Percentiles rank a stretch among this genome's conserved stretches.
These are phyloP conservation scores for Hypomontagnella monticulosa DNA, from an alignment of 495 filamentous ascomycete genomes.

Conservation along the genomic window DNA sequence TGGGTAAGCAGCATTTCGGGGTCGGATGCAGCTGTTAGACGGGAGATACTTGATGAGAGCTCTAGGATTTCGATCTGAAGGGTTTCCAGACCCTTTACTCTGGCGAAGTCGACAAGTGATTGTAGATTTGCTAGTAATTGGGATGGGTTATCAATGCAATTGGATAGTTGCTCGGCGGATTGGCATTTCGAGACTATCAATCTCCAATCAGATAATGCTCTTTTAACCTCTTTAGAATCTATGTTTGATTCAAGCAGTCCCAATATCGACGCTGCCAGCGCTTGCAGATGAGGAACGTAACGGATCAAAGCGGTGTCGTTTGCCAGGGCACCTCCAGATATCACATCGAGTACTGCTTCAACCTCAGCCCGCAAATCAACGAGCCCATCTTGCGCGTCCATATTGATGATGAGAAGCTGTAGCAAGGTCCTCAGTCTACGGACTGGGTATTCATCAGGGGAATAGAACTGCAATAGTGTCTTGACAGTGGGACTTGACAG, in stretches of 20 bases:
- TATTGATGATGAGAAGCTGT: constrained; percentile 47
- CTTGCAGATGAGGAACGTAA: constrained; percentile 67
- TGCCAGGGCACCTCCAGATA: constrained; percentile 48
- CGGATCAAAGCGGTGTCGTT: constrained; percentile 64
- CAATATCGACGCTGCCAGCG: constrained; percentile 61
- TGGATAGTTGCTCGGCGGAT: constrained; percentile 61
- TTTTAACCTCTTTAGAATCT: constrained; percentile 58
- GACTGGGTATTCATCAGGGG: constrained; percentile 54
- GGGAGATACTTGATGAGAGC: constrained; percentile 60
- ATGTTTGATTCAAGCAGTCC: constrained; percentile 64
- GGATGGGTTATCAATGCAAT: constrained; percentile 68
- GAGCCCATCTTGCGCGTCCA: constrained; percentile 47
- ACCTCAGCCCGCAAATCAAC: constrained; percentile 47
- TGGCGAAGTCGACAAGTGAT: constrained; percentile 77
- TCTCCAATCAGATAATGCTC: constrained; percentile 62
- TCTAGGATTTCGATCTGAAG: constrained; percentile 59
- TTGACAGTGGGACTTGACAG: constrained; percentile 52
- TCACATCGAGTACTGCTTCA: constrained; percentile 51
- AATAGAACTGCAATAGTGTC: constrained; percentile 53
- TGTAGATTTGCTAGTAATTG: constrained; percentile 70
- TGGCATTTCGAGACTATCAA: constrained; percentile 58
- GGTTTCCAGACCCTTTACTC: constrained; percentile 70
- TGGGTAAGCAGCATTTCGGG: constrained; percentile 67
- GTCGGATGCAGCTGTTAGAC: constrained; percentile 61
- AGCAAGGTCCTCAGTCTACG: constrained; percentile 55